Evolutionary conservation across 371 early-diverging fungal species (phyloP).

Genomic region (Chytridium lagenaria): DNA sequence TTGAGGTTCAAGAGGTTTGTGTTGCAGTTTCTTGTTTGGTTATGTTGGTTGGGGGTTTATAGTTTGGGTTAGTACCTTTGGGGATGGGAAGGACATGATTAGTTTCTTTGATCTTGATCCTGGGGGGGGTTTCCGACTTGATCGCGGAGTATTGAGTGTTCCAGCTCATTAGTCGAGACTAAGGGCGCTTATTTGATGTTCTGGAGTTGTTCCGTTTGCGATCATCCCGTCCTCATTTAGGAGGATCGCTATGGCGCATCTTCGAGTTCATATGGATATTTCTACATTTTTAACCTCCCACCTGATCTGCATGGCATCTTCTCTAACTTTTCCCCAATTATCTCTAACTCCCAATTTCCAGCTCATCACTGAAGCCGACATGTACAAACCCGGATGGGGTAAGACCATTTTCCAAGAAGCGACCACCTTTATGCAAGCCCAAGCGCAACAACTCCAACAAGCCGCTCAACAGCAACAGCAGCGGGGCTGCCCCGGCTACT

Average conservation of each 20-base stretch:
- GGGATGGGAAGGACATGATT: too few species aligned
- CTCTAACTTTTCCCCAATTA: background rate
- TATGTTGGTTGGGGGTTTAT: background rate
- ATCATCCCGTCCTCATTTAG: too few species aligned
- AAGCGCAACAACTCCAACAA: slow-evolving; percentile 32
- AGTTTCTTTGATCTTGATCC: too few species aligned
- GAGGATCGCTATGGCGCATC: too few species aligned
- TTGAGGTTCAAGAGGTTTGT: slow-evolving; percentile 78
- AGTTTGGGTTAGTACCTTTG: background rate
- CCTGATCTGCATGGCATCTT: too few species aligned
- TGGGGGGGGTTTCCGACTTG: too few species aligned
- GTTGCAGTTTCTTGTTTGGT: background rate
- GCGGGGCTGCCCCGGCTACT: background rate
- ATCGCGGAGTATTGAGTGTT: too few species aligned
- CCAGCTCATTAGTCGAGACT: too few species aligned
- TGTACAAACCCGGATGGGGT: slow-evolving; percentile 74
- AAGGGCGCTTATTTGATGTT: too few species aligned
- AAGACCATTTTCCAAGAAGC: slow-evolving; percentile 84
- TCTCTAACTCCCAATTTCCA: slow-evolving; percentile 4
- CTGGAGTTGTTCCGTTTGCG: too few species aligned
- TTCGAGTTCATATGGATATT: too few species aligned
- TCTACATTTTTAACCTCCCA: too few species aligned
- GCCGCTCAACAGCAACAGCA: slow-evolving; percentile 5
- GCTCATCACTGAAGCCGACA: slow-evolving; percentile 53
- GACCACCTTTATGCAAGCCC: slow-evolving; percentile 65